Base-by-base conservation (phyloP, 2,329 filamentous ascomycete species). In the Fusarium sp. region DNA sequence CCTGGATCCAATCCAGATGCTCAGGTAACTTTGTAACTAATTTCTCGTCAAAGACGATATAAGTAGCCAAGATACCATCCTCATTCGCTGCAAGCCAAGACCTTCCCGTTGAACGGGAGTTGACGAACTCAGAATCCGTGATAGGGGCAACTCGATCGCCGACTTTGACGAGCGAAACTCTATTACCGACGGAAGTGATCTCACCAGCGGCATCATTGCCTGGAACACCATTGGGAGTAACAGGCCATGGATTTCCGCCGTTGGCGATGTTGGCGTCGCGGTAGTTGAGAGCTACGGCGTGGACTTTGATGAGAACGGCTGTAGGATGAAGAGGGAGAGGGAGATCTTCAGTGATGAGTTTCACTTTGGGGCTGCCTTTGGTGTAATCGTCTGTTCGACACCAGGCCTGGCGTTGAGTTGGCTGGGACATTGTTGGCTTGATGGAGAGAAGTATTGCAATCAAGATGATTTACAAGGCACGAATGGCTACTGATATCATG, bases 71-170 rank as follows among this genome's bases (percentile, higher is more conserved):
- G 4, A 82, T 80, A 1, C 83, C 83, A 61, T 85, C 83, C 54
- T 82, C 82, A 58, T 85, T 78, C 0, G 81, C 82, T 5, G 82
- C 83, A 7, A 85, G 75, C 83, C 83, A 85, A 3, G 80, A 81
- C 26, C 83, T 71, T 2, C 69, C 77, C 10, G 73, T 49, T 41
- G 82, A 78, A 11, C 80, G 78, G 1, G 79, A 81, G 0, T 81
- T 83, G 7, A 85, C 71, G 64, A 82, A 79, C 56, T 81, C 77
- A 0, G 81, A 81, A 59, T 83, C 80, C n/a, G 74, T 80, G 8
- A 80, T 80, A 7, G 82, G 81, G 4, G 77, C 74, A 9, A 81
- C 83, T 0, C 79, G 75, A 50, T 84, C 81, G 1, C 83, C 82
- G 6, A 79, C 45, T 3, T 40, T 58, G 12, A 84, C 69, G 4